A percentile compares a stretch with the other conserved stretches of the same genome.
Evolutionary conservation across 768 basidiomycete genomes (phyloP).

Genomic region (Omphalotus guepiniiformis): DNA sequence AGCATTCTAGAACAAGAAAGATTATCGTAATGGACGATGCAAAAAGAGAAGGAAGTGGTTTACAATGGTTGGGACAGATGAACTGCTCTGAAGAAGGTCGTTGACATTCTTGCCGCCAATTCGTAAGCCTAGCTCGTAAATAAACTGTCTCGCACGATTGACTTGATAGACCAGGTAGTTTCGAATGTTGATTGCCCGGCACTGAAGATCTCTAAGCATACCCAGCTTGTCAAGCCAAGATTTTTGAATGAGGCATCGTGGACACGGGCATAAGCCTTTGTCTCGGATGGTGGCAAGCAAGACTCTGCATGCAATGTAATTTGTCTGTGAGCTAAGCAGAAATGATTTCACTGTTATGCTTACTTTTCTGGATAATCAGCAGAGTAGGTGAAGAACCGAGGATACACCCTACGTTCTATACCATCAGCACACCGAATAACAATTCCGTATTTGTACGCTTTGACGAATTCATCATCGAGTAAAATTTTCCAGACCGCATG

Average conservation of each 20-base stretch:
- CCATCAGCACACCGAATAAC: constrained; percentile 18
- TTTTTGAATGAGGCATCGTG: constrained; percentile 17
- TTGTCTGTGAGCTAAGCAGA: not conserved
- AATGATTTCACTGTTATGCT: not conserved
- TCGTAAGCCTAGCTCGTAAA: not conserved
- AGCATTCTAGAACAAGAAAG: constrained; percentile 22
- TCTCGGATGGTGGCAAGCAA: constrained; percentile 16
- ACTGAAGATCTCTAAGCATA: not conserved
- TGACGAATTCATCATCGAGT: constrained; percentile 19
- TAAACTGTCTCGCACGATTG: constrained; percentile 7
- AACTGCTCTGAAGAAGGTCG: constrained; percentile 9
- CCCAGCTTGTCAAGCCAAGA: constrained; percentile 7
- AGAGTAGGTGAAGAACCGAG: constrained; percentile 21
- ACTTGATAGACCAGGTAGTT: not conserved
- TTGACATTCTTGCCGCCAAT: not conserved
- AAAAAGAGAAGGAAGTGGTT: not conserved
- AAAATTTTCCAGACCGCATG: constrained; percentile 21
- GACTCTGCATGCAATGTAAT: constrained; percentile 9
- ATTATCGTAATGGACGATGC: not conserved
- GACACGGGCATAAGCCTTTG: constrained; percentile 18
- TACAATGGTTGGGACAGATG: constrained; percentile 14
- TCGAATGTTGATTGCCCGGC: not conserved
- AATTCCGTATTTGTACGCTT: constrained; percentile 18
- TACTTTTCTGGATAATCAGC: constrained; percentile 26
- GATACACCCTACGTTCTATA: constrained; percentile 16